Evolutionary conservation across 1,284 basidiomycete species (phyloP), one percentile per base, ranked within the genome.

Genomic region (Tilletia caries): DNA sequence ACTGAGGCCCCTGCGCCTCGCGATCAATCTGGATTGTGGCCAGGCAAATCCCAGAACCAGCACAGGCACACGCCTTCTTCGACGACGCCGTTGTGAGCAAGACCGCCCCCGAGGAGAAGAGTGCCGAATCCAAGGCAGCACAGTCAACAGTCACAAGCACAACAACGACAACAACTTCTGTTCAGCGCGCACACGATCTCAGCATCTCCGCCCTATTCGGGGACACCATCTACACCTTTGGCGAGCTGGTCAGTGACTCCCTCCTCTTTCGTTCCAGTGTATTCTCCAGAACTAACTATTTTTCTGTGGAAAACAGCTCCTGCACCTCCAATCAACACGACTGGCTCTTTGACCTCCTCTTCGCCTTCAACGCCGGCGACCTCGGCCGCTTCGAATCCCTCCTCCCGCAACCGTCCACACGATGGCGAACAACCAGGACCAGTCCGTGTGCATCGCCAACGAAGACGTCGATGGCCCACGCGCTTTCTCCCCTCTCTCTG

Each of bases 191-290:
- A 3, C 94, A 96, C 85, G 95, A 98, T 86, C 88, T 99, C 52
- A 90, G 90, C 73, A 88, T 99, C 70, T 91, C 95, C 23, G 95
- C 95, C 0, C 88, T 99, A 79, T 87, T 99, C 33, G 95, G 92
- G 5, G 94, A 97, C 79, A 92, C 90, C 41, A 98, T 98, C 82
- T 98, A 98, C 87, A 98, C 98, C 87, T 98, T 99, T 86, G 95
- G 95, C 70, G 95, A 99, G 86, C 88, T 99, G 83, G 64, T 37
- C 44, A 73, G 75, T 75, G 75, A 71, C 73, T 50, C 67, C 62
- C 69, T 43, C 65, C 12, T 25, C 48, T 20, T 18, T 50, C 23
- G 10, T 50, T n/a, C n/a, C n/a, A n/a, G n/a, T n/a, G n/a, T n/a
- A n/a, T n/a, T n/a, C n/a, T n/a, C n/a, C n/a, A n/a, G n/a, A n/a